Conservation (phyloP, 1,284 basidiomycete species). For the Trichosporon coremiiforme region DNA sequence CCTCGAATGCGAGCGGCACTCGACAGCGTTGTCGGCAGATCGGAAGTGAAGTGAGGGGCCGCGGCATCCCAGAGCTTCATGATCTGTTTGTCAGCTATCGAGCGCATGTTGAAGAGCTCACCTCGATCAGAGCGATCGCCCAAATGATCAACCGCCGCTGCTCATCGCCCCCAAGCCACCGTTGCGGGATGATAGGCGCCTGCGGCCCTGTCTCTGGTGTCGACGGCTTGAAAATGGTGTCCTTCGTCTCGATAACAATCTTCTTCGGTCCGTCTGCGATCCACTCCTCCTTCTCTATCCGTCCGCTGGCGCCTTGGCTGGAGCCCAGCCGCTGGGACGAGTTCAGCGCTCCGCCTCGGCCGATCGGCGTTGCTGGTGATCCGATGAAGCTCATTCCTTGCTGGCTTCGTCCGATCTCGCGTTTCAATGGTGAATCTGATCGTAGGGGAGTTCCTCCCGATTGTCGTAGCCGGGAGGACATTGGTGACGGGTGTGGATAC, state of each 20-base stretch:
- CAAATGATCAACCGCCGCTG: constrained; percentile 47
- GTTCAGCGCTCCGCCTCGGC: constrained; percentile 4
- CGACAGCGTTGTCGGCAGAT: constrained; percentile 45
- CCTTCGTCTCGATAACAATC: constrained; percentile 11
- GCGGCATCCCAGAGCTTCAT: constrained; percentile 54
- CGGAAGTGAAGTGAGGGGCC: constrained; percentile 39
- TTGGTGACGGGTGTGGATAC: neutral
- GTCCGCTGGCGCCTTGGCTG: constrained; percentile 10
- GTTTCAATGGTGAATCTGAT: constrained; percentile 16
- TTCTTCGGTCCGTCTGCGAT: constrained; percentile 6
- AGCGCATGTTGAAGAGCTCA: constrained; percentile 24
- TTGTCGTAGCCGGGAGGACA: constrained; percentile 19
- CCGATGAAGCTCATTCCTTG: constrained; percentile 9
- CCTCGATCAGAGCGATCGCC: constrained; percentile 49
- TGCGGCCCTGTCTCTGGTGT: neutral
- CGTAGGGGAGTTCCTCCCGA: constrained; percentile 16
- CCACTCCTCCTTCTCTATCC: constrained; percentile 12
- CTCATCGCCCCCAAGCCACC: constrained; percentile 47
- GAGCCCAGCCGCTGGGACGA: neutral
- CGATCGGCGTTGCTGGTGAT: constrained; percentile 2
- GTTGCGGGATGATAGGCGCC: constrained; percentile 47
- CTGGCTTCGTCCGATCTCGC: constrained; percentile 10
- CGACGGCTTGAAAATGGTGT: constrained; percentile 3
- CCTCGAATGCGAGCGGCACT: constrained; percentile 35
- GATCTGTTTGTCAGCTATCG: constrained; percentile 29